Percentiles rank a stretch among this genome's conserved stretches.
Conservation (phyloP, 345 rosid species). For the Kandelia obovata region DNA sequence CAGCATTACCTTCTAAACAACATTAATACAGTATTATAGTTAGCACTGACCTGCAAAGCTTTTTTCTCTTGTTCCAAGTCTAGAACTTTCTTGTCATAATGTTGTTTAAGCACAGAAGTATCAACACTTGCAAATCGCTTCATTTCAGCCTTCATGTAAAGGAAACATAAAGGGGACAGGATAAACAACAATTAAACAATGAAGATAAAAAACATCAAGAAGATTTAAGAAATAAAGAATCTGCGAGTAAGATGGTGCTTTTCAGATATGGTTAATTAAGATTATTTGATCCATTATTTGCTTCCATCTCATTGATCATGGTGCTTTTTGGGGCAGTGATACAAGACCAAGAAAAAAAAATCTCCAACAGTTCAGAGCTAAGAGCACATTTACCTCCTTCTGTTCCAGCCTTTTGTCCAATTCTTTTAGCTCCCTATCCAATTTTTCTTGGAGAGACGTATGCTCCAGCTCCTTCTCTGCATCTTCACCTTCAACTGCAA, state of each 20-base stretch:
- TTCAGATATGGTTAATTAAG: background rate
- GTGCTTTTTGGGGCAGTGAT: background rate
- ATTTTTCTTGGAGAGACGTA: conserved; percentile 79
- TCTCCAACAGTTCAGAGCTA: background rate
- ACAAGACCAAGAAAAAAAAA: background rate
- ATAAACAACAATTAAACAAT: background rate
- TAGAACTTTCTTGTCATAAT: conserved; percentile 84
- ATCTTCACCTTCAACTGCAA: conserved; percentile 68
- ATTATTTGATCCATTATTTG: no score
- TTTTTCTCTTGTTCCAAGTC: conserved; percentile 88
- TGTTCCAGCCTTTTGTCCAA: conserved; percentile 83
- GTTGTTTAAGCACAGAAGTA: conserved; percentile 84
- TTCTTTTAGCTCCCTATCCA: conserved; percentile 89
- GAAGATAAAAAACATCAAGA: background rate
- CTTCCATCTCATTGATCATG: no score
- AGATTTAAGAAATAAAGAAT: background rate
- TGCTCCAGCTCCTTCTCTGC: conserved; percentile 83
- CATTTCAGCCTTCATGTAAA: conserved; percentile 85
- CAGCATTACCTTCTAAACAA: conserved; percentile 2
- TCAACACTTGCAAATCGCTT: conserved; percentile 61
- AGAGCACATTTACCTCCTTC: conserved; percentile 62
- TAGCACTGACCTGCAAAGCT: conserved; percentile 61
- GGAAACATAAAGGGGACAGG: background rate
- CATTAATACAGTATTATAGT: background rate
- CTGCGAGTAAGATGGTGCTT: background rate